These are phyloP conservation scores for Penicillium bovifimosum DNA, from an alignment of 495 filamentous ascomycete genomes.

Conservation along the genomic window DNA sequence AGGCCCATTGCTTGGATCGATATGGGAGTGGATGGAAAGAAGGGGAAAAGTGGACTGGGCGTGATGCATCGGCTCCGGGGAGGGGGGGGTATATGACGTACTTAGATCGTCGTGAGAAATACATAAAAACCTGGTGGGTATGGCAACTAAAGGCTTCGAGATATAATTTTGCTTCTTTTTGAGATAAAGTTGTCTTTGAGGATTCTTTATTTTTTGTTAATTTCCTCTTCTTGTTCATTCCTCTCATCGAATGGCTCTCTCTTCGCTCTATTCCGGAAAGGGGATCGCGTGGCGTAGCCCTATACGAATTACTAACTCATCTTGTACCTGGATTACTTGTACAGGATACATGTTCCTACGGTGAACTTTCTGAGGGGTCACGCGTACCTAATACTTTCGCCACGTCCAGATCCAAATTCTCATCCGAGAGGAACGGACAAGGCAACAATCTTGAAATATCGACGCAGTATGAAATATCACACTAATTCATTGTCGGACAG, in stretches of 20 bases:
- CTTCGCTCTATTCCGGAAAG: background rate
- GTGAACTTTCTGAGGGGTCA: background rate
- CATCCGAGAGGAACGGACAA: background rate
- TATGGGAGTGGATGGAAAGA: constrained; percentile 19
- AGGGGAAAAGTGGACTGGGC: constrained; percentile 24
- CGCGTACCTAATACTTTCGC: background rate
- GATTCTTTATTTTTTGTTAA: background rate
- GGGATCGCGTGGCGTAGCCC: background rate
- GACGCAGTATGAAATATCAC: background rate
- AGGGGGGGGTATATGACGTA: constrained; percentile 35
- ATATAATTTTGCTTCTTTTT: too few species aligned
- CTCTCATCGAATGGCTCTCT: background rate
- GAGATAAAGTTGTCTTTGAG: too few species aligned
- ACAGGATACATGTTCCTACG: background rate
- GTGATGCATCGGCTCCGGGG: constrained; percentile 29
- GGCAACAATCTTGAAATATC: background rate
- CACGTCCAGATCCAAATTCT: background rate
- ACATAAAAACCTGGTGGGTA: constrained; percentile 4
- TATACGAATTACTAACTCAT: background rate
- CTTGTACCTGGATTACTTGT: background rate
- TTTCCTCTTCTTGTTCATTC: background rate
- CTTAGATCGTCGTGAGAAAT: constrained; percentile 15
- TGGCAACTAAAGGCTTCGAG: too few species aligned
- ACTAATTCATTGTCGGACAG: background rate
- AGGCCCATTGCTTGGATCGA: constrained; percentile 28